Percentiles rank a stretch among this genome's conserved stretches.
These are phyloP conservation scores for Akebia trifoliata DNA, from an alignment of 164 flowering plant genomes.

Conservation along the genomic window DNA sequence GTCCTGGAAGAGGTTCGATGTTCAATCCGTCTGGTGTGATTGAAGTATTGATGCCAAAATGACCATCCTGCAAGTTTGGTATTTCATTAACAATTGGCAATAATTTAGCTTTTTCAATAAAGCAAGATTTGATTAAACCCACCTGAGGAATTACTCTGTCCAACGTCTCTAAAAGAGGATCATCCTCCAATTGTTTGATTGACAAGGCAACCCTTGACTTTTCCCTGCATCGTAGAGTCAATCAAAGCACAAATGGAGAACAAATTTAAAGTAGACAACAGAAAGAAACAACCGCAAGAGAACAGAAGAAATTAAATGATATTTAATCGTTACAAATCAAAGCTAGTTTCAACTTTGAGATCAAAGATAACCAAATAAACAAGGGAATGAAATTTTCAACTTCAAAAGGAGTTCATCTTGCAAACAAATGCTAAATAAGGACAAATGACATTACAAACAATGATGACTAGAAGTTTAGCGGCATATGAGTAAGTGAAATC, in stretches of 20 bases:
- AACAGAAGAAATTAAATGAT: conserved; percentile 1
- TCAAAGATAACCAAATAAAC: neutral
- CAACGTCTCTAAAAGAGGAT: conserved; percentile 84
- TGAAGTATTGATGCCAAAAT: conserved; percentile 23
- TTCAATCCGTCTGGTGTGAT: conserved; percentile 14
- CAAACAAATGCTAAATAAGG: neutral
- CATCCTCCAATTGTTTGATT: conserved; percentile 84
- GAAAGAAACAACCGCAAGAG: neutral
- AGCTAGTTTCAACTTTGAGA: neutral
- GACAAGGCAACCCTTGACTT: conserved; percentile 73
- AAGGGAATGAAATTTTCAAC: neutral
- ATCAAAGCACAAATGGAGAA: conserved; percentile 3
- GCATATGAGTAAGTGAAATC: no score
- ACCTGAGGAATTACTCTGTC: conserved; percentile 93
- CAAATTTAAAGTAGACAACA: neutral
- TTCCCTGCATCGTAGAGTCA: conserved; percentile 38
- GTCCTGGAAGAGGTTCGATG: conserved; percentile 86
- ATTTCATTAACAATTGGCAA: neutral
- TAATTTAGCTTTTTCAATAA: neutral
- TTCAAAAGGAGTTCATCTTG: neutral
- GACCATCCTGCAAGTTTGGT: conserved; percentile 35
- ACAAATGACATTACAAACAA: no score
- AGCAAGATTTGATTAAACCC: conserved; percentile 8
- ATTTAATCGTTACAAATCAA: neutral
- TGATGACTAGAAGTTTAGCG: no score